Percentiles rank a stretch among this genome's conserved stretches.
These are phyloP conservation scores for Thinopyrum elongatum DNA, from an alignment of 176 grass and related monocot genomes.

Conservation along the genomic window DNA sequence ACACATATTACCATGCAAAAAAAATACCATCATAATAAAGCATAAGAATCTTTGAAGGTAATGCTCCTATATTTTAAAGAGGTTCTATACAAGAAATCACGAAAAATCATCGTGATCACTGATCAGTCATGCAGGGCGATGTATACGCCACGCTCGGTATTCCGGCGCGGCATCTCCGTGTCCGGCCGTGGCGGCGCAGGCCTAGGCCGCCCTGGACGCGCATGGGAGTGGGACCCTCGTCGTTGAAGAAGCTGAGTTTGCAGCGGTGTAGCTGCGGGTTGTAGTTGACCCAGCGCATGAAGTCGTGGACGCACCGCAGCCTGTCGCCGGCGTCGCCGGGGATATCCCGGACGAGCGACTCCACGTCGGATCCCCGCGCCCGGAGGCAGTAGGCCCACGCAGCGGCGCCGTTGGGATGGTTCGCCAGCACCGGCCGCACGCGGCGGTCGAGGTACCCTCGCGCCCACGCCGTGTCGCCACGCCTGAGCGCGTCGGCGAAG, in stretches of 20 bases:
- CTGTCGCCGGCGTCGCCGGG: not conserved
- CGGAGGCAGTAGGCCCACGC: not conserved
- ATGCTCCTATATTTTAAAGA: too few species aligned
- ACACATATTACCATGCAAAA: too few species aligned
- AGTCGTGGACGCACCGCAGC: not conserved
- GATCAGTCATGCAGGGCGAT: not conserved
- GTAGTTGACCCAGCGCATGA: not conserved
- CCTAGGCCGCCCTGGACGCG: not conserved
- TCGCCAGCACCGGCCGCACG: not conserved
- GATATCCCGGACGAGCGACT: not conserved
- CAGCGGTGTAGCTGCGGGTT: not conserved
- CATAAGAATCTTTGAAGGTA: too few species aligned
- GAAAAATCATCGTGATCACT: too few species aligned
- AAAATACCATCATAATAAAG: too few species aligned
- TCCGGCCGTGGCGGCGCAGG: not conserved
- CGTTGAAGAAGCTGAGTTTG: not conserved
- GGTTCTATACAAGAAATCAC: too few species aligned
- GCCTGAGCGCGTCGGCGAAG: not conserved
- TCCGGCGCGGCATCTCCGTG: not conserved
- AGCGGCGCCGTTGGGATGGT: not conserved
- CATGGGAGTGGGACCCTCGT: not conserved
- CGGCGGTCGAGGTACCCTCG: not conserved
- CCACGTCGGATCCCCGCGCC: not conserved
- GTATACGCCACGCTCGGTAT: not conserved
- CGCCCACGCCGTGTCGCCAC: not conserved